A percentile compares a stretch with the other conserved stretches of the same genome.
phyloP scores from a whole-genome alignment of 192 early-diverging fungal genomes.

The Umbelopsis ramanniana region DNA sequence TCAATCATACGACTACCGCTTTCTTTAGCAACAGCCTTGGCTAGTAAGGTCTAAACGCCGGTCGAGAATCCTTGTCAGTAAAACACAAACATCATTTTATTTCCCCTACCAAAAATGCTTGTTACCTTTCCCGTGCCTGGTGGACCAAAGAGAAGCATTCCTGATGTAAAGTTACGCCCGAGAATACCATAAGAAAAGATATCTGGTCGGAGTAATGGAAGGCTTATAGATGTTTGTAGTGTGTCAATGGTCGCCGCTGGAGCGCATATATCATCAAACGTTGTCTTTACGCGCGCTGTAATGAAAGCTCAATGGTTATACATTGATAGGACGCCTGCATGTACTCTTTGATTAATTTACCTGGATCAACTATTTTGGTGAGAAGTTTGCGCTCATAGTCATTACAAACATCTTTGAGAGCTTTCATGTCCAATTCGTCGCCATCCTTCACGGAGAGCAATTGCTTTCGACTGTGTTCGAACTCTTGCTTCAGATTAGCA shows the following conservation, averaged over 20 bases:
- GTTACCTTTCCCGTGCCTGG: slow-evolving; percentile 80
- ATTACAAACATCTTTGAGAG: slow-evolving; percentile 49
- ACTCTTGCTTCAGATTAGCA: neutral
- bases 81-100: no score
- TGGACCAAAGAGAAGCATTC: slow-evolving; percentile 84
- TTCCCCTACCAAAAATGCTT: neutral
- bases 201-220: slow-evolving; percentile 80
- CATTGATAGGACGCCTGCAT: neutral
- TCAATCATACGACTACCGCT: slow-evolving; percentile 80
- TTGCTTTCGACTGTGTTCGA: neutral
- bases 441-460: neutral
- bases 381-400: slow-evolving; percentile 79
- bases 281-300: slow-evolving; percentile 55
- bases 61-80: no score
- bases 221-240: slow-evolving; percentile 82
- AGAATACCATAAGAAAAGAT: slow-evolving; percentile 76
- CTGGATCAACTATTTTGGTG: slow-evolving; percentile 80
- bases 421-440: slow-evolving; percentile 23
- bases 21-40: slow-evolving; percentile 84
- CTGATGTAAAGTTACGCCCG: slow-evolving; percentile 68
- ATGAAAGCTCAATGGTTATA: neutral
- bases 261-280: slow-evolving; percentile 77
- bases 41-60: slow-evolving; percentile 67
- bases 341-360: slow-evolving; percentile 36
- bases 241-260: slow-evolving; percentile 80